These are phyloP conservation scores for Gymnopus androsaceus DNA, from an alignment of 1,284 basidiomycete genomes.

Conservation along the genomic window DNA sequence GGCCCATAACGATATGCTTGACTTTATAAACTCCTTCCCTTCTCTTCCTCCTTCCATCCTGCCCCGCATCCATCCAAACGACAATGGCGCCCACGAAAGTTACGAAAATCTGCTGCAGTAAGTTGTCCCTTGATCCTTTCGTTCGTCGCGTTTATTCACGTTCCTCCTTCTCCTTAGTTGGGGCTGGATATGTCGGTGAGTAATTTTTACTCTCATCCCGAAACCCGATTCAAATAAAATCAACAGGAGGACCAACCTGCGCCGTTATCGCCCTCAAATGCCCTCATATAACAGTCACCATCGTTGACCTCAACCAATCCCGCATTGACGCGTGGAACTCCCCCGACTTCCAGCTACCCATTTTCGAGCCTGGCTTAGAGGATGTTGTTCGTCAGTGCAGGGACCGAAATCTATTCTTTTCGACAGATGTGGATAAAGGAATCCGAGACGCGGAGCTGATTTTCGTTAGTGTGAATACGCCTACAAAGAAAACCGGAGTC, in stretches of 20 bases:
- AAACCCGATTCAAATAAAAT: background rate
- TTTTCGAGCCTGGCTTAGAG: conserved; percentile 98
- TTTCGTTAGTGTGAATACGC: conserved; percentile 93
- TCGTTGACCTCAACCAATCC: conserved; percentile 95
- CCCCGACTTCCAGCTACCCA: conserved; percentile 74
- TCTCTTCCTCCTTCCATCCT: no score
- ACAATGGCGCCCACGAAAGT: no score
- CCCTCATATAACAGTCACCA: conserved; percentile 93
- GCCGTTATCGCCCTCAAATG: conserved; percentile 93
- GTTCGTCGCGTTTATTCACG: no score
- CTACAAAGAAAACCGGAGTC: conserved; percentile 97
- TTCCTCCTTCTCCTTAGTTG: conserved; percentile 96
- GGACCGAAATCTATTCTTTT: conserved; percentile 96
- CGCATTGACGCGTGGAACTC: conserved; percentile 97
- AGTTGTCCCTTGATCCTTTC: no score
- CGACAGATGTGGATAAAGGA: conserved; percentile 90
- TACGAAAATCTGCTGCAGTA: no score
- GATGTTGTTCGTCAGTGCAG: conserved; percentile 88
- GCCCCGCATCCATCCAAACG: no score
- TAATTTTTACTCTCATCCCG: conserved; percentile 29
- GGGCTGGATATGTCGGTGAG: conserved; percentile 95
- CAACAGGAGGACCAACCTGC: conserved; percentile 86
- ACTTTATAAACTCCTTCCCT: no score
- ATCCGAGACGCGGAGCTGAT: conserved; percentile 93
- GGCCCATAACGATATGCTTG: no score